A percentile compares a stretch with the other conserved stretches of the same genome.
Conservation (phyloP, 495 filamentous ascomycete species). For the Penicillium silybi region DNA sequence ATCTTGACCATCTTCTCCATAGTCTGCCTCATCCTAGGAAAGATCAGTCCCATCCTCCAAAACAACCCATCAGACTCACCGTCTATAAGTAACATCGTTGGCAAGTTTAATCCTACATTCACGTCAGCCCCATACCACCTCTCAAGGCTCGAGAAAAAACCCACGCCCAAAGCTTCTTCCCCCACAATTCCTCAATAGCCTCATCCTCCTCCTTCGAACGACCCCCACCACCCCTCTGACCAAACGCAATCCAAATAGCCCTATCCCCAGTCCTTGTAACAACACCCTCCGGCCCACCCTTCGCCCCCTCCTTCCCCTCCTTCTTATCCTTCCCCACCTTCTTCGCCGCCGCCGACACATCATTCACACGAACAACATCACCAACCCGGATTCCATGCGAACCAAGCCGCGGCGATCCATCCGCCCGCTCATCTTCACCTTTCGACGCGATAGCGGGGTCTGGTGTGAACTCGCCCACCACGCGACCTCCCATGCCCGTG, state of each 20-base stretch:
- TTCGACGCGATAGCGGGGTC: slow-evolving; percentile 60
- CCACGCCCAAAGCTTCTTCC: slow-evolving; percentile 62
- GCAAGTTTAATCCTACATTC: slow-evolving; percentile 76
- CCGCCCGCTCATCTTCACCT: slow-evolving; percentile 33
- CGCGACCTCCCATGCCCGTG: slow-evolving; percentile 87
- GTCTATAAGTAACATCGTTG: slow-evolving; percentile 87
- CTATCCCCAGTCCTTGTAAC: slow-evolving; percentile 64
- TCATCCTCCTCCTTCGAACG: slow-evolving; percentile 51
- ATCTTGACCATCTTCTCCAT: slow-evolving; percentile 80
- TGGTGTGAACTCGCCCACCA: slow-evolving; percentile 73
- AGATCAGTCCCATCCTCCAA: not conserved
- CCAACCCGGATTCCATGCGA: slow-evolving; percentile 84
- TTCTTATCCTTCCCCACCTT: slow-evolving; percentile 64
- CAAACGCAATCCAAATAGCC: slow-evolving; percentile 64
- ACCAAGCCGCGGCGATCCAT: slow-evolving; percentile 46
- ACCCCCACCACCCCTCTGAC: slow-evolving; percentile 51
- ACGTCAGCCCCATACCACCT: slow-evolving; percentile 2
- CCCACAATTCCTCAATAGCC: slow-evolving; percentile 56
- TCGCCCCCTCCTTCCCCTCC: slow-evolving; percentile 40
- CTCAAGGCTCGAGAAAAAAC: slow-evolving; percentile 4
- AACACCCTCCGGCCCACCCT: slow-evolving; percentile 72
- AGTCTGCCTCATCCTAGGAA: slow-evolving; percentile 75
- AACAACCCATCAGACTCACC: slow-evolving; percentile 42
- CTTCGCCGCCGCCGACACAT: slow-evolving; percentile 64
- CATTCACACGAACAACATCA: slow-evolving; percentile 79